Percentiles rank a stretch among this genome's conserved stretches.
These are phyloP conservation scores for Glycine latifolia DNA, from an alignment of 306 rosid species.

Conservation along the genomic window DNA sequence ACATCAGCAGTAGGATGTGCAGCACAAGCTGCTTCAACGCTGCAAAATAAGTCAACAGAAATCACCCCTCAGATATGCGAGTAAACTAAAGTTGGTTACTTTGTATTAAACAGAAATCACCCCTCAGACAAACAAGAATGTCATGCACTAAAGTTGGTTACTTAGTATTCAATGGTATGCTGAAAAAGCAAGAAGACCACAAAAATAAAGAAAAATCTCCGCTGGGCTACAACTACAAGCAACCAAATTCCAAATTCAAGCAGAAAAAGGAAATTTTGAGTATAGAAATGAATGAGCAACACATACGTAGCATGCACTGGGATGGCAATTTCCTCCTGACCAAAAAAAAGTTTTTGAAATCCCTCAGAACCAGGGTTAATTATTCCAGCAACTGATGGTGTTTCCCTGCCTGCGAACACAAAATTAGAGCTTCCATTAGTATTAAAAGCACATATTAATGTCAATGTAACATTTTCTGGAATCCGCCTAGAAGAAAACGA, in stretches of 20 bases:
- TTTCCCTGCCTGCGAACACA: conserved; percentile 80
- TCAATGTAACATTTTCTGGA: background rate
- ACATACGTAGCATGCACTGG: conserved; percentile 93
- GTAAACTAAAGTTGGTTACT: conserved; percentile 31
- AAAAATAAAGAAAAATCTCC: conserved; percentile 1
- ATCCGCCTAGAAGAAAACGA: conserved; percentile 10
- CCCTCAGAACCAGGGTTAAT: conserved; percentile 98
- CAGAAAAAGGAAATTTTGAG: background rate
- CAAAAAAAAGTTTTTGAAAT: conserved; percentile 96
- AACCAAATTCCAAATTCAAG: conserved; percentile 32
- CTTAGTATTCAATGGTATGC: conserved; percentile 15
- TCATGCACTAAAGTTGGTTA: conserved; percentile 37
- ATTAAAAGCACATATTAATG: conserved; percentile 4
- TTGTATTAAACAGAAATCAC: conserved; percentile 44
- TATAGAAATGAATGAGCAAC: conserved; percentile 35
- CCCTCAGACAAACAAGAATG: conserved; percentile 15
- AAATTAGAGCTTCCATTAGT: conserved; percentile 40
- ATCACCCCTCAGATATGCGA: conserved; percentile 44
- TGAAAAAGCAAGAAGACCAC: background rate
- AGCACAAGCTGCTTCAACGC: conserved; percentile 93
- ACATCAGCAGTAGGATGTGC: conserved; percentile 99
- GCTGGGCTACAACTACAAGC: background rate
- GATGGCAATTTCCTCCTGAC: conserved; percentile 97
- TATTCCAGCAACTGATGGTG: conserved; percentile 98
- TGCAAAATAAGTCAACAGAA: conserved; percentile 54